Percentiles rank a stretch among this genome's conserved stretches.
Conservation (phyloP, 306 rosid genomes). For the Quercus aquifolioides region DNA sequence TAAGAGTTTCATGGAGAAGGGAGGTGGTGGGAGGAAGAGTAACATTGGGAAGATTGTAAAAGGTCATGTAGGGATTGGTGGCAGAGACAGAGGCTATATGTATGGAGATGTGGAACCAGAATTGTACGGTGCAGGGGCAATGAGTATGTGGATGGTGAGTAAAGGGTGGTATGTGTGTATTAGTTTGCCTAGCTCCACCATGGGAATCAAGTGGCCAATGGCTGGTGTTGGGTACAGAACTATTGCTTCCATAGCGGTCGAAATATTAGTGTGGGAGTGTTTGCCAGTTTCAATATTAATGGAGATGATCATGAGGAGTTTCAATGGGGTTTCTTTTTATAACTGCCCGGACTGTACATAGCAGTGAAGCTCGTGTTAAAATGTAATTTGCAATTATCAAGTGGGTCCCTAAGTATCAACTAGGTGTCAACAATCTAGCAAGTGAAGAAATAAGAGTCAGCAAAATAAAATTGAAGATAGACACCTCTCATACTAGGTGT, state of each 20-base stretch:
- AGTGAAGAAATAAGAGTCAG: too few species aligned
- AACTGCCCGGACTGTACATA: too few species aligned
- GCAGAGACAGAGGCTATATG: conserved; percentile 27
- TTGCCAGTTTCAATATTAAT: too few species aligned
- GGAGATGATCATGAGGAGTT: too few species aligned
- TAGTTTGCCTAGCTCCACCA: conserved; percentile 34
- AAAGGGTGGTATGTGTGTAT: conserved; percentile 33
- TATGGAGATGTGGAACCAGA: conserved; percentile 23
- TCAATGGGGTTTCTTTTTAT: too few species aligned
- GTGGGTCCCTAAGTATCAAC: too few species aligned
- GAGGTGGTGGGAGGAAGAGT: conserved; percentile 17
- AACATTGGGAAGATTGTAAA: conserved; percentile 28
- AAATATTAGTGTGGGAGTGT: too few species aligned
- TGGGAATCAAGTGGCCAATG: conserved; percentile 33
- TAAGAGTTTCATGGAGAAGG: conserved; percentile 22
- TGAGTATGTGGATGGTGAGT: conserved; percentile 27
- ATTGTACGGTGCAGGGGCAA: conserved; percentile 36
- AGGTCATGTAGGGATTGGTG: conserved; percentile 24
- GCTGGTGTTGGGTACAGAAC: conserved; percentile 38
- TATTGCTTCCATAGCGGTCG: conserved; percentile 4
- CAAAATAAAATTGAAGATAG: too few species aligned
- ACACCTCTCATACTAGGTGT: too few species aligned
- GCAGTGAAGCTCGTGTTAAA: too few species aligned
- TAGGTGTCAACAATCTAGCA: too few species aligned
- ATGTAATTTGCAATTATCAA: too few species aligned